Evolutionary conservation across 2,329 filamentous ascomycete genomes (phyloP).

Genomic region (Cordyceps militaris): DNA sequence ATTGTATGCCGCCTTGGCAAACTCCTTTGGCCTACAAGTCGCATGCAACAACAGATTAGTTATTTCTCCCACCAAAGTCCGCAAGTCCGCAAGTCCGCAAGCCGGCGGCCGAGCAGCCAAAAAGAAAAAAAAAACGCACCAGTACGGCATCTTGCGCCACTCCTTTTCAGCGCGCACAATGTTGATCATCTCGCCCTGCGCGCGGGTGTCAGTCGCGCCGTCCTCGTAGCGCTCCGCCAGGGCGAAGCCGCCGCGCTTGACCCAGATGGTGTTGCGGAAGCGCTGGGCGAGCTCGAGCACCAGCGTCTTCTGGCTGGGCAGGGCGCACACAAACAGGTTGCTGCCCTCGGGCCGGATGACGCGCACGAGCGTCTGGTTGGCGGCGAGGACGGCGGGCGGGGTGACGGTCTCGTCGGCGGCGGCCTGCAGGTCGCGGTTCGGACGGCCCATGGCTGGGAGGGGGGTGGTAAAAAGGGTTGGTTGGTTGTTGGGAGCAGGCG

Average conservation of each 20-base stretch:
- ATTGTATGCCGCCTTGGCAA: slow-evolving; percentile 56
- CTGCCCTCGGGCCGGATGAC: slow-evolving; percentile 81
- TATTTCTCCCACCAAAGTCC: too few species aligned
- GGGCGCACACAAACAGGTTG: slow-evolving; percentile 74
- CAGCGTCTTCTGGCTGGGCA: slow-evolving; percentile 58
- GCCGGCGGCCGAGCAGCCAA: not conserved
- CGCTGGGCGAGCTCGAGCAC: slow-evolving; percentile 75
- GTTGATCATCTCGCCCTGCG: slow-evolving; percentile 85
- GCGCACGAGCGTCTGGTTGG: slow-evolving; percentile 63
- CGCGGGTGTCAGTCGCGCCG: slow-evolving; percentile 49
- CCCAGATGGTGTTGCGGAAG: slow-evolving; percentile 90
- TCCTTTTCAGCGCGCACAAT: slow-evolving; percentile 84
- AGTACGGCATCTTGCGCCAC: slow-evolving; percentile 86
- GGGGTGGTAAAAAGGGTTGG: not conserved
- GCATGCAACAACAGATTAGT: not conserved
- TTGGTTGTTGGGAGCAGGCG: not conserved
- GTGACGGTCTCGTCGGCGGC: slow-evolving; percentile 65
- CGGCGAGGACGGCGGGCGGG: slow-evolving; percentile 51
- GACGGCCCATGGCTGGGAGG: slow-evolving; percentile 26
- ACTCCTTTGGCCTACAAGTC: slow-evolving; percentile 66
- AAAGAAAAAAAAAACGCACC: slow-evolving; percentile 43
- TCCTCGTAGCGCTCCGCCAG: slow-evolving; percentile 63
- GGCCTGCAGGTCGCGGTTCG: slow-evolving; percentile 68
- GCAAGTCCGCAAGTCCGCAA: not conserved
- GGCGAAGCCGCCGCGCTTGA: slow-evolving; percentile 82